Evolutionary conservation across 805 yeast species (phyloP).

Genomic region (Candida piceae): DNA sequence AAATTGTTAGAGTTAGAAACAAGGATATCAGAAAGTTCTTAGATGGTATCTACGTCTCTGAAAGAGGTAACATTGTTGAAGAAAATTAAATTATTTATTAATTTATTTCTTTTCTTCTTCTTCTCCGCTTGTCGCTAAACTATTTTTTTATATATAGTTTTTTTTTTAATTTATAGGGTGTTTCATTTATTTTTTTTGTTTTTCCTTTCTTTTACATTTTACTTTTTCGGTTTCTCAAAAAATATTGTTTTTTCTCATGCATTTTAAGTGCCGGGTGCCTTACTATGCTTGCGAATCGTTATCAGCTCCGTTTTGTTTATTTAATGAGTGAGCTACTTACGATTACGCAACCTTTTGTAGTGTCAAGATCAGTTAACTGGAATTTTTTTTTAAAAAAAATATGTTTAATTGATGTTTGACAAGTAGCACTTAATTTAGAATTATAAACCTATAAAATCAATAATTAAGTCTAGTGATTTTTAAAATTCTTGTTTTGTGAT

Average conservation of each 20-base stretch:
- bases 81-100: slow-evolving; percentile 12
- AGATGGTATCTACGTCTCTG: slow-evolving; percentile 99
- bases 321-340: slow-evolving; percentile 27
- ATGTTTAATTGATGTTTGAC: too few species aligned
- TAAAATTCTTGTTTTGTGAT: too few species aligned
- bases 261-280: slow-evolving; percentile 25
- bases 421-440: too few species aligned
- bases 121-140: too few species aligned
- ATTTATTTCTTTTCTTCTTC: slow-evolving; percentile 1
- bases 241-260: slow-evolving; percentile 4
- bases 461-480: too few species aligned
- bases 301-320: slow-evolving; percentile 22
- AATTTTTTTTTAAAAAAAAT: too few species aligned
- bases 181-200: slow-evolving; percentile 2
- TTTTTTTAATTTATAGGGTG: background rate
- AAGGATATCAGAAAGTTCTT: slow-evolving; percentile 99
- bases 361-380: too few species aligned
- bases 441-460: too few species aligned
- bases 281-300: slow-evolving; percentile 30
- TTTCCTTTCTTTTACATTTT: slow-evolving; percentile 1
- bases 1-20: slow-evolving; percentile 97
- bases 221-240: background rate
- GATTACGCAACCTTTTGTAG: slow-evolving; percentile 29
- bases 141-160: too few species aligned
- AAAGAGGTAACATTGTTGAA: slow-evolving; percentile 81